A percentile compares a stretch with the other conserved stretches of the same genome.
These are phyloP conservation scores for Hymenoscyphus repandus DNA, from an alignment of 2,329 filamentous ascomycete species.

Conservation along the genomic window DNA sequence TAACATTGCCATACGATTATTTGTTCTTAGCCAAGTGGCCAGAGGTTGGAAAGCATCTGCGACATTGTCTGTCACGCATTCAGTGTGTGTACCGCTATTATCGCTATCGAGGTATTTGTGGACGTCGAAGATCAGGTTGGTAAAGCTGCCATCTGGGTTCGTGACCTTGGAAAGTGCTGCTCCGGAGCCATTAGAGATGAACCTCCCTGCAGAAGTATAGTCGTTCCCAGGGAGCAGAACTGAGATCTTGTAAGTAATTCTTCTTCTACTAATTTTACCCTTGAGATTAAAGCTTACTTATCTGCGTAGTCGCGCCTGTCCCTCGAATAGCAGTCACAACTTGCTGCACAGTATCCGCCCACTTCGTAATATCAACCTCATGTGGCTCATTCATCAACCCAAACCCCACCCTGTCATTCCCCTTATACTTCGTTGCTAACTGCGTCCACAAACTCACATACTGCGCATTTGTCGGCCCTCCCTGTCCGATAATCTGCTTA, in stretches of 20 bases:
- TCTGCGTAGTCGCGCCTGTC: constrained; percentile 56
- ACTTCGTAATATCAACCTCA: constrained; percentile 43
- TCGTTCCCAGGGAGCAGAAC: constrained; percentile 58
- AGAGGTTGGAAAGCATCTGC: constrained; percentile 41
- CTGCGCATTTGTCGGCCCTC: constrained; percentile 53
- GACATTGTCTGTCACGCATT: constrained; percentile 50
- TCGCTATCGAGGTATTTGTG: constrained; percentile 57
- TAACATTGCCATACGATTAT: constrained; percentile 44
- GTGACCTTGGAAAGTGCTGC: constrained; percentile 47
- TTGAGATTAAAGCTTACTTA: constrained; percentile 32
- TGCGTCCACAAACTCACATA: constrained; percentile 53
- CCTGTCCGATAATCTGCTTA: constrained; percentile 58
- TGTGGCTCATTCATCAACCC: constrained; percentile 65
- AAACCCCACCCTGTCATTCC: constrained; percentile 50
- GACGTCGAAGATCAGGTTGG: constrained; percentile 52
- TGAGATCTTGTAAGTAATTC: neutral
- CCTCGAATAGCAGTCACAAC: constrained; percentile 61
- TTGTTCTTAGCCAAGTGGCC: constrained; percentile 41
- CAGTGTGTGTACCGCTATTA: constrained; percentile 46
- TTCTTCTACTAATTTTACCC: no score
- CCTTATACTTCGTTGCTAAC: constrained; percentile 52
- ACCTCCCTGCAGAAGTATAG: constrained; percentile 46
- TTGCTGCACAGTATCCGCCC: constrained; percentile 56
- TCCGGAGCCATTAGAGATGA: constrained; percentile 45
- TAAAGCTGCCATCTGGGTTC: constrained; percentile 53